Base-by-base conservation (phyloP, 164 flowering plant genomes). In the Sextonia rubra region DNA sequence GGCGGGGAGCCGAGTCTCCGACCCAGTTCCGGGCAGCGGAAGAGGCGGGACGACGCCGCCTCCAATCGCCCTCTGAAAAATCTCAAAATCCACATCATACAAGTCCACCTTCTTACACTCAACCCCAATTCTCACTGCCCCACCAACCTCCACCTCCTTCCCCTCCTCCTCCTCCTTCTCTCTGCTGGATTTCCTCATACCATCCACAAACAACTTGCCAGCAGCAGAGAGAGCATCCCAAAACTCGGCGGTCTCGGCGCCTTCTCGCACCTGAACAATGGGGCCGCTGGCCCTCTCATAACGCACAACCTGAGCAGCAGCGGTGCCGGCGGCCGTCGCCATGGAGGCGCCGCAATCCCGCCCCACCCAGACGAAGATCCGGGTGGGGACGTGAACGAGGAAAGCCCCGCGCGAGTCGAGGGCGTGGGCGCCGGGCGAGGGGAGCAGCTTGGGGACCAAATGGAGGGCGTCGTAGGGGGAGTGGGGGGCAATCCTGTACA, bases 381-480 rank as follows among this genome's bases (percentile, higher is more conserved):
- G 81, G 7, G 87, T 78, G 23, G 94, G 92, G 32, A 90, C 82
- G 65, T 87, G 92, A 27, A 91, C 82, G 48, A 91, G 70, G 71
- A 91, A 91, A 2, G 97, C 91, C 26, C 97, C 97, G 32, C 97
- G 85, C 69, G 97, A 90, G 60, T 91, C 97, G 22, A 91, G 91
- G 17, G 81, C 84, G 1, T 24, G 32, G 3, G 79, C 78, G 17
- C 80, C 69, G 1, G 94, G 87, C 60, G 74, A 48, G 74, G 23
- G 71, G 62, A 88, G 48, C 86, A 81, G 61, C 70, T 91, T 91
- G 1, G 97, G 97, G 6, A 91, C 97, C 5, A 91, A 83, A 76
- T 91, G 97, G 44, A 91, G 88, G 23, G 97, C 90, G 68, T 85
- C 97, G 58, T 91, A 91, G 0, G 91, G 77, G 1, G 94, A 91